Conservation (phyloP, 768 basidiomycete species). For the Termitomyces eurrhizus region DNA sequence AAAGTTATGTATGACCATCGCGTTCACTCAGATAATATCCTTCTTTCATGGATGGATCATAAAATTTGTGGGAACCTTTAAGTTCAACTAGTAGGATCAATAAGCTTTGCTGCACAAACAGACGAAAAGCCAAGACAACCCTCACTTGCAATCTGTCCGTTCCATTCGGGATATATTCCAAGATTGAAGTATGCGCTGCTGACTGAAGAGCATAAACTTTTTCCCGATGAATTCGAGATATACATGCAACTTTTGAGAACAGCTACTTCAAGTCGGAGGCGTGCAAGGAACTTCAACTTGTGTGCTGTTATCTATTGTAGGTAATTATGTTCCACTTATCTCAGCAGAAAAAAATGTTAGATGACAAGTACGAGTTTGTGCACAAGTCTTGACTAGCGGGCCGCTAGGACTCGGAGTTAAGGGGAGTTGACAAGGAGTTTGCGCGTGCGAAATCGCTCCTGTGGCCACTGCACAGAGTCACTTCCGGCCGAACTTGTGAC, state of each 20-base stretch:
- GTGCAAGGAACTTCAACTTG: not conserved
- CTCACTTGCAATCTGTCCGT: conserved; percentile 10
- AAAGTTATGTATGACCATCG: conserved; percentile 10
- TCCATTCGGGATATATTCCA: conserved; percentile 14
- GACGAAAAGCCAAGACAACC: conserved; percentile 11
- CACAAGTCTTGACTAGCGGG: not conserved
- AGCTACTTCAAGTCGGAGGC: not conserved
- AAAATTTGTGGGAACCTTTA: conserved; percentile 12
- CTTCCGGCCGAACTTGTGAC: not conserved
- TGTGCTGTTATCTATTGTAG: not conserved
- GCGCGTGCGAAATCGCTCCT: not conserved
- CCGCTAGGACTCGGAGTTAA: not conserved
- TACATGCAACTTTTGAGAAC: not conserved
- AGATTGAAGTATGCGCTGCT: not conserved
- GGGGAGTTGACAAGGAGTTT: not conserved
- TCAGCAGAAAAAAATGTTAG: not conserved
- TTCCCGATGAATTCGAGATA: not conserved
- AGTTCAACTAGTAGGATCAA: conserved; percentile 1
- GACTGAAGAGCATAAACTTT: not conserved
- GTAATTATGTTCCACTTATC: not conserved
- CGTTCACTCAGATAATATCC: conserved; percentile 13
- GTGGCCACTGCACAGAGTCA: not conserved
- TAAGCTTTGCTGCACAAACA: conserved; percentile 13
- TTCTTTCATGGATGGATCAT: conserved; percentile 11
- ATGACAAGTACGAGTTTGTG: not conserved